phyloP scores from a whole-genome alignment of 768 basidiomycete species.

The Collybia mongolica region DNA sequence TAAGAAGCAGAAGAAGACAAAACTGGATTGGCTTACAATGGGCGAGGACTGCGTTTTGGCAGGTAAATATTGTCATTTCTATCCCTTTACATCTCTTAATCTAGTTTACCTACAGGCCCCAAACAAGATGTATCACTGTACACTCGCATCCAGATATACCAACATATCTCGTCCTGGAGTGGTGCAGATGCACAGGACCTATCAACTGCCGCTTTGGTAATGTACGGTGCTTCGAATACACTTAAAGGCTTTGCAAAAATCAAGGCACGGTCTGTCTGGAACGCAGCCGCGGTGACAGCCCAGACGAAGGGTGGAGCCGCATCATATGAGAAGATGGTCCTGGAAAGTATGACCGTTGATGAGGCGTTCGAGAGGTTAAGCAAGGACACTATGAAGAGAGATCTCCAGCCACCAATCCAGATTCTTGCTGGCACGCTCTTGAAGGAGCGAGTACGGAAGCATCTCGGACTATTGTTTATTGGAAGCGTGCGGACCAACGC shows the following conservation, averaged over 20 bases:
- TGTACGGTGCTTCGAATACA: slow-evolving; percentile 29
- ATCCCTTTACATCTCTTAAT: background rate
- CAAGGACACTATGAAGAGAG: slow-evolving; percentile 7
- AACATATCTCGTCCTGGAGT: slow-evolving; percentile 42
- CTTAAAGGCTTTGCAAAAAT: slow-evolving; percentile 33
- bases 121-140: slow-evolving; percentile 26
- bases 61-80: slow-evolving; percentile 20
- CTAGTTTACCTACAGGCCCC: slow-evolving; percentile 11
- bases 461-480: slow-evolving; percentile 57
- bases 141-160: slow-evolving; percentile 55
- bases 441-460: slow-evolving; percentile 48
- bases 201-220: slow-evolving; percentile 56
- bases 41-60: slow-evolving; percentile 31
- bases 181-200: slow-evolving; percentile 45
- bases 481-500: slow-evolving; percentile 25
- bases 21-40: slow-evolving; percentile 24
- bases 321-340: slow-evolving; percentile 55
- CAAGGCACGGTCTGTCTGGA: slow-evolving; percentile 43
- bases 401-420: slow-evolving; percentile 39
- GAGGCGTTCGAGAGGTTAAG: slow-evolving; percentile 46
- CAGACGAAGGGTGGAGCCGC: slow-evolving; percentile 18
- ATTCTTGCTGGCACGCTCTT: slow-evolving; percentile 51
- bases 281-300: slow-evolving; percentile 14
- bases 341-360: slow-evolving; percentile 49
- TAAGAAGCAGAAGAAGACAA: slow-evolving; percentile 8